Evolutionary conservation across 2,329 filamentous ascomycete genomes (phyloP).

Genomic region (Xenoacremonium recifei): DNA sequence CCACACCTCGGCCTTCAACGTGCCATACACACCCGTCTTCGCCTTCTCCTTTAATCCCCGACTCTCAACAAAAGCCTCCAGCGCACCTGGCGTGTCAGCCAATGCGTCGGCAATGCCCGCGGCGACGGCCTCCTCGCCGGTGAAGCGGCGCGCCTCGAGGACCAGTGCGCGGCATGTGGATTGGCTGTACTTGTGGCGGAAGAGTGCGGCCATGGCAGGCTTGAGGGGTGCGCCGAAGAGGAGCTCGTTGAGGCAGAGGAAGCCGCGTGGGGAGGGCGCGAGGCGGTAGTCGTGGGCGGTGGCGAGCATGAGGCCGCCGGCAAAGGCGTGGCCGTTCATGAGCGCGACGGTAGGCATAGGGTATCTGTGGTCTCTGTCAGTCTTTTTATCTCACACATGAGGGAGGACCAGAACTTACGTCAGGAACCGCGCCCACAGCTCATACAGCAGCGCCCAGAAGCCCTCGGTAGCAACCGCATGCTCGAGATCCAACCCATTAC

Average conservation of each 20-base stretch:
- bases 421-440: conserved; percentile 60
- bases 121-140: conserved; percentile 60
- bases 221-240: conserved; percentile 76
- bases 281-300: conserved; percentile 84
- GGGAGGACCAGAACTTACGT: conserved; percentile 21
- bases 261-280: conserved; percentile 69
- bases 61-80: conserved; percentile 57
- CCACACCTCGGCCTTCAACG: conserved; percentile 76
- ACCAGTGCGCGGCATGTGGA: conserved; percentile 62
- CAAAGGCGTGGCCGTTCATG: conserved; percentile 78
- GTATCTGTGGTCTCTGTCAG: conserved; percentile 51
- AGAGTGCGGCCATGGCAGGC: conserved; percentile 71
- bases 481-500: conserved; percentile 76
- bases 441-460: conserved; percentile 65
- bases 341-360: conserved; percentile 83
- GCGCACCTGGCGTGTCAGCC: conserved; percentile 61
- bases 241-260: conserved; percentile 77
- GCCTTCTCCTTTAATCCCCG: conserved; percentile 60
- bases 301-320: conserved; percentile 76
- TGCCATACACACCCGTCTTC: conserved; percentile 64
- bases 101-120: conserved; percentile 67
- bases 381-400: too few relatives aligned
- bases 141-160: conserved; percentile 71
- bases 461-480: conserved; percentile 58
- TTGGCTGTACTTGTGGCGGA: conserved; percentile 64